Evolutionary conservation across 306 rosid species (phyloP), one percentile per base, ranked within the genome.

Genomic region (Citrullus mucosospermus): DNA sequence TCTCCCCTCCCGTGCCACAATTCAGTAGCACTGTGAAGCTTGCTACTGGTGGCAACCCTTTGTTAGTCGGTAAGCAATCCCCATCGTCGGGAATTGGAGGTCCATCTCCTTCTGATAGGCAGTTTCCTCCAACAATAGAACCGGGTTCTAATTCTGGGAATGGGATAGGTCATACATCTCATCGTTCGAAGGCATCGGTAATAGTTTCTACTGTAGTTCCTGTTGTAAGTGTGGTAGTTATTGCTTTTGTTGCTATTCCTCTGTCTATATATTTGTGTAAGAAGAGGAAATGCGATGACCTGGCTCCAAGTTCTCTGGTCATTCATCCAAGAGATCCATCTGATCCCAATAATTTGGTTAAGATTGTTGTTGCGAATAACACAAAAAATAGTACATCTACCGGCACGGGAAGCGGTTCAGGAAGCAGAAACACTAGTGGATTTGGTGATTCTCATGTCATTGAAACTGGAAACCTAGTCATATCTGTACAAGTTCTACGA

Each of bases 291-390:
- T 84, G 79, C 53, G 58, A 66, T 12, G 57, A 34, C 43, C 85
- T 77, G 57, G 85, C 87, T 81, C 88, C 97, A 32, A 79, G 83
- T 78, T 91, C 98, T 25, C 84, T 91, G 17, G 99, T 95, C 13
- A 76, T 92, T 85, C 97, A 91, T 79, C 99, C 98, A 6, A 88
- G 98, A 80, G 97, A 95, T 88, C 91, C 93, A 2, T 91, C 97
- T 65, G 97, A 95, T 84, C 58, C 92, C 4, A 95, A 86, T 36
- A 88, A 87, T 74, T 70, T 30, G 55, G 82, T 91, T 60, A 95
- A 95, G 88, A 84, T 95, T 74, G 98, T 39, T 22, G 86, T 92
- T 73, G 89, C 96, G 20, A 83, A 72, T 75, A 88, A 88, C 80
- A 75, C 84, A 73, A 80, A 87, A 67, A 93, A 88, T 75, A 89